phyloP scores from a whole-genome alignment of 2,329 filamentous ascomycete species.

The Pseudocercospora crystallina region DNA sequence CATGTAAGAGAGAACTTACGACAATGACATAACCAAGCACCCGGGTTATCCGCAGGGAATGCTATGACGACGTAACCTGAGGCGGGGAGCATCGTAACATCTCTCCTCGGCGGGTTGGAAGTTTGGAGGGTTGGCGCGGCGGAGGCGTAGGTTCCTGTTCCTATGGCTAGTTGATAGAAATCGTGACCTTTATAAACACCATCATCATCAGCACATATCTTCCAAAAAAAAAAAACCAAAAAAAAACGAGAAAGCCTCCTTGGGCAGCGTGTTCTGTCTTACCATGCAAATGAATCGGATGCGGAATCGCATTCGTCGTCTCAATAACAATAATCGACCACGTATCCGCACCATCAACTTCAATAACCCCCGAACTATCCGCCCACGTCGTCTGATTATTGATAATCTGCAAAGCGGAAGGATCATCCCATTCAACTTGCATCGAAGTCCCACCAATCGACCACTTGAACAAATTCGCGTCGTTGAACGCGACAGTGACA shows the following conservation, averaged over 20 bases:
- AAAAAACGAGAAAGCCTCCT: no score
- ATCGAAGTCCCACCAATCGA: slow-evolving; percentile 42
- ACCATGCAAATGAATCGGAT: slow-evolving; percentile 46
- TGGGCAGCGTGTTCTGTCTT: slow-evolving; percentile 34
- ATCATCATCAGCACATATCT: no score
- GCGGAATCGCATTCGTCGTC: slow-evolving; percentile 31
- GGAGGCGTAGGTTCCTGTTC: slow-evolving; percentile 38
- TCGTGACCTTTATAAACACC: slow-evolving; percentile 44
- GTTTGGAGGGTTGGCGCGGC: slow-evolving; percentile 32
- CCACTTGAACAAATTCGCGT: slow-evolving; percentile 35
- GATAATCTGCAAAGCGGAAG: slow-evolving; percentile 39
- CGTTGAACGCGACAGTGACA: slow-evolving; percentile 34
- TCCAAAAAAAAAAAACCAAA: no score
- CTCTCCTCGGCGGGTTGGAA: slow-evolving; percentile 34
- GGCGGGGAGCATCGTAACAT: slow-evolving; percentile 36
- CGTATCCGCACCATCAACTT: slow-evolving; percentile 33
- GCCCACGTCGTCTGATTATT: slow-evolving; percentile 34
- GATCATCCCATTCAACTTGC: slow-evolving; percentile 39
- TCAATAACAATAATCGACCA: slow-evolving; percentile 29
- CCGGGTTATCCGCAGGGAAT: slow-evolving; percentile 37
- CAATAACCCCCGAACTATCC: slow-evolving; percentile 37
- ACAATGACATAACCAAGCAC: slow-evolving; percentile 26
- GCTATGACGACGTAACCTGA: slow-evolving; percentile 36
- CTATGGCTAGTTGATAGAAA: slow-evolving; percentile 43
- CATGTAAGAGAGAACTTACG: no score